Base-by-base conservation (phyloP, 805 yeast genomes). In the Hanseniaspora nectarophila region DNA sequence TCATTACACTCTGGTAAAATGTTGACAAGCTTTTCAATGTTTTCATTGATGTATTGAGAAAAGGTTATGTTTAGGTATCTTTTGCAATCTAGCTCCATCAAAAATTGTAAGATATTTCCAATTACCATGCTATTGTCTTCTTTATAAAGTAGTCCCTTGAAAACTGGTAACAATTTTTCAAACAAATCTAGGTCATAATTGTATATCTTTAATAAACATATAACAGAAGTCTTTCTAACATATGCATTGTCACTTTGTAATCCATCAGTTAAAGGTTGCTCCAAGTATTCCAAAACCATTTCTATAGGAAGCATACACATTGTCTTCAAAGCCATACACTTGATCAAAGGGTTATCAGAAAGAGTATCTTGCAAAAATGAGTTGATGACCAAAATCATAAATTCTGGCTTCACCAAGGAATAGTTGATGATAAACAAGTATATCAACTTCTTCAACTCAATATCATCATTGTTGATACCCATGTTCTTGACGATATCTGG, bases 281-380 rank as follows among this genome's bases (percentile, higher is more conserved):
- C 92, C 80, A 92, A 78, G 64, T 92, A 92, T 63, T 90, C 97
- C 40, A 88, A 85, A 80, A 92, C 89, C 66, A 85, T 89, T 62
- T 85, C 95, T 18, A 92, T 97, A 43, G 97, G 73, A 47, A 92
- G 88, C 70, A 97, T 90, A 0, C 98, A 97, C 99, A 92, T 92
- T 12, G 99, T 92, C 62, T 98, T 78, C 55, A 92, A 89, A 0
- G 99, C 97, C 68, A 92, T 76, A 1, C 97, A 95, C 52, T 97
- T 75, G 24, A 92, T 89, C 60, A 94, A 74, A 1, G 99, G 99
- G 63, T 92, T 92, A 46, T 96, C 95, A 65, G 92, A 97, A 63
- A 86, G 95, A 1, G 95, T 80, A 68, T 92, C 99, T 56, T 76
- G 78, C 24, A 92, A 95, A 73, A 92, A 92, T 1, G 98, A 92